Evolutionary conservation across 495 filamentous ascomycete genomes (phyloP).

Genomic region (Daldinia decipiens): DNA sequence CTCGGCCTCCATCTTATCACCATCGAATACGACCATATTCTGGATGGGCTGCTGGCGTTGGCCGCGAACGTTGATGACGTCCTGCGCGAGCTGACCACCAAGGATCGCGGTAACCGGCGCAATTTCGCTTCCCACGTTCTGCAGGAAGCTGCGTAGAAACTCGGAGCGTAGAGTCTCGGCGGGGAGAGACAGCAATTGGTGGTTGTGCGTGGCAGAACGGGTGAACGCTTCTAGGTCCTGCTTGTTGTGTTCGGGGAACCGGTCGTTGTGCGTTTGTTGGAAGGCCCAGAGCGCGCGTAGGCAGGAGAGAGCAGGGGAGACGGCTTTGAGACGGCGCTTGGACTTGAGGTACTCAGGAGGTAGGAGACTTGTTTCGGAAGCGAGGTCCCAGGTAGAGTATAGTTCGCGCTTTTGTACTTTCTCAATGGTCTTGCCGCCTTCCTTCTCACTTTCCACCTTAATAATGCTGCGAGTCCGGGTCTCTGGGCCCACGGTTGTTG

Average conservation of each 20-base stretch:
- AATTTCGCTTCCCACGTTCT: conserved; percentile 83
- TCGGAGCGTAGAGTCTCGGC: conserved; percentile 76
- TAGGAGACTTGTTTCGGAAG: conserved; percentile 75
- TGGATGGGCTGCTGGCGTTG: conserved; percentile 92
- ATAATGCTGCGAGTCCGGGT: conserved; percentile 81
- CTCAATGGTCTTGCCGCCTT: conserved; percentile 77
- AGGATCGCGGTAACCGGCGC: conserved; percentile 89
- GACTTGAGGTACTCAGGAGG: conserved; percentile 73
- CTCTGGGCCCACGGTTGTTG: conserved; percentile 71
- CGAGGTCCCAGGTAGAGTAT: conserved; percentile 83
- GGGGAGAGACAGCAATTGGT: conserved; percentile 80
- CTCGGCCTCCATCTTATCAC: conserved; percentile 76
- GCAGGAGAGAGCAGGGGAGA: conserved; percentile 83
- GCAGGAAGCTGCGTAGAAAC: conserved; percentile 82
- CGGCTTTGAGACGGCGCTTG: conserved; percentile 73
- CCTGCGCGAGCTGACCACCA: conserved; percentile 90
- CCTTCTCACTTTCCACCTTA: conserved; percentile 74
- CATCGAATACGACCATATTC: conserved; percentile 93
- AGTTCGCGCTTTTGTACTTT: conserved; percentile 91
- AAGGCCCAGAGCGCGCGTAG: conserved; percentile 88
- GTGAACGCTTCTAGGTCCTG: conserved; percentile 77
- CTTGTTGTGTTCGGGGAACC: conserved; percentile 47
- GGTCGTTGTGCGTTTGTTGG: conserved; percentile 54
- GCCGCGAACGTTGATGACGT: conserved; percentile 95
- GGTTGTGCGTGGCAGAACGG: conserved; percentile 75